Percentiles rank a stretch among this genome's conserved stretches.
Conservation (phyloP, 2,329 filamentous ascomycete genomes). For the Venturia asperata region DNA sequence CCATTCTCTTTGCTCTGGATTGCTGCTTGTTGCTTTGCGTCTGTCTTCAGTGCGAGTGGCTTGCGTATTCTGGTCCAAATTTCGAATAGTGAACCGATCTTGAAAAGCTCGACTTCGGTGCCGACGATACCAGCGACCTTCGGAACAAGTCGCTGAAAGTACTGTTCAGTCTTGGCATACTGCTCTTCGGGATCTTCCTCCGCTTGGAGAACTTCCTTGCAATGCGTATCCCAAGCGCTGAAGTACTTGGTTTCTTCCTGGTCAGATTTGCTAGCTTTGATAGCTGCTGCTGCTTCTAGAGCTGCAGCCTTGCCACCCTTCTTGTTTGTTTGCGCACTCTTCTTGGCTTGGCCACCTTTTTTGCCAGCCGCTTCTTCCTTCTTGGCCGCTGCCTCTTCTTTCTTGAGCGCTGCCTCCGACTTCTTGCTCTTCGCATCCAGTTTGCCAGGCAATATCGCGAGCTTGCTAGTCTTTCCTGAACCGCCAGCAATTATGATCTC, state of each 20-base stretch:
- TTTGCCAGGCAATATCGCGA: slow-evolving; percentile 11
- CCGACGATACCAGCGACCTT: neutral
- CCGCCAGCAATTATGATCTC: slow-evolving; percentile 51
- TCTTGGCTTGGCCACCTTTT: slow-evolving; percentile 12
- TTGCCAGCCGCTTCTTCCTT: neutral
- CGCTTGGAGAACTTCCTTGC: slow-evolving; percentile 7
- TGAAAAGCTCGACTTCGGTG: slow-evolving; percentile 17
- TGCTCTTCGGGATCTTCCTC: neutral
- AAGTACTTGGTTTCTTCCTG: slow-evolving; percentile 8
- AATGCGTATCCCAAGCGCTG: slow-evolving; percentile 15
- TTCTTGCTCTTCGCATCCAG: slow-evolving; percentile 16
- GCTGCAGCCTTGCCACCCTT: slow-evolving; percentile 20
- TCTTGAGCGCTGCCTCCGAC: neutral
- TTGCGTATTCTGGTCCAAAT: slow-evolving; percentile 12
- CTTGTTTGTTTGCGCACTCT: slow-evolving; percentile 14
- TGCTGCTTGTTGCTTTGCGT: neutral
- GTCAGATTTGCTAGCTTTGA: slow-evolving; percentile 14
- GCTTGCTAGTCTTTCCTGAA: slow-evolving; percentile 28
- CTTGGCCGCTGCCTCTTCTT: slow-evolving; percentile 12
- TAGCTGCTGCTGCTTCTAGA: slow-evolving; percentile 18
- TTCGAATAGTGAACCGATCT: slow-evolving; percentile 9
- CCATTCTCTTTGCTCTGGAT: slow-evolving; percentile 11
- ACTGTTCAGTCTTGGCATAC: slow-evolving; percentile 12
- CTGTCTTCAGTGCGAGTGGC: neutral
- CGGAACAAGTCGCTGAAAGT: slow-evolving; percentile 10